Evolutionary conservation across 139 green algal species (phyloP), one percentile per base, ranked within the genome.

Genomic region (Coelastrella sp.): DNA sequence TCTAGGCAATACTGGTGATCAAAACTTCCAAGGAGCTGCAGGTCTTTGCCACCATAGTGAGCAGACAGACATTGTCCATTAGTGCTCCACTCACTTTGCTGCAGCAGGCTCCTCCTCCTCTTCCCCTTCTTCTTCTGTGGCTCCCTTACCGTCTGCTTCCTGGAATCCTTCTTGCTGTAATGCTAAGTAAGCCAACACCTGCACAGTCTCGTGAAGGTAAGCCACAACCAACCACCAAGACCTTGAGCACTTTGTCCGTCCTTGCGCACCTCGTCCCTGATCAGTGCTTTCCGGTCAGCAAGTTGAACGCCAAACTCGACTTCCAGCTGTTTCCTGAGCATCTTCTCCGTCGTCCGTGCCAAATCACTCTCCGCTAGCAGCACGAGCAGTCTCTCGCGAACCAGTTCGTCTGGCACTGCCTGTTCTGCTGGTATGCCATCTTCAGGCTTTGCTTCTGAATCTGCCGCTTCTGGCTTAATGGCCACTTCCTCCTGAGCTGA

Each of bases 301-400:
- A 98, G 78, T 7, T 96, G 93, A 11, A 83, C 82, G 4, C 91
- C 91, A 81, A 97, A 92, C 89, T 96, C 78, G 22, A 92, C 89
- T 83, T 98, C 95, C 11, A 98, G 88, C 84, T 93, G 84, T 90
- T 96, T 96, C 1, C 96, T 88, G 63, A 97, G 84, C 88, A 94
- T 95, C 90, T 95, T 96, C 79, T 96, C 95, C 90, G 95, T 96
- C 0, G 90, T 94, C 7, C 90, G 93, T 15, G 92, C 73, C 49
- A 97, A 82, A 86, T 97, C 95, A 6, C 85, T 89, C 14, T 89
- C 73, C 0, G 58, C 84, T 6, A 97, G 91, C 78, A 97, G 74
- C 66, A 85, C 78, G 4, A 79, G 75, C 35, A 96, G 89, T 35
- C 88, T 74, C 59, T 72, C 49, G 25, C 72, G 61, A n/a, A 95